A percentile compares a stretch with the other conserved stretches of the same genome.
Evolutionary conservation across 768 basidiomycete genomes (phyloP).

Genomic region (Imleria badia): DNA sequence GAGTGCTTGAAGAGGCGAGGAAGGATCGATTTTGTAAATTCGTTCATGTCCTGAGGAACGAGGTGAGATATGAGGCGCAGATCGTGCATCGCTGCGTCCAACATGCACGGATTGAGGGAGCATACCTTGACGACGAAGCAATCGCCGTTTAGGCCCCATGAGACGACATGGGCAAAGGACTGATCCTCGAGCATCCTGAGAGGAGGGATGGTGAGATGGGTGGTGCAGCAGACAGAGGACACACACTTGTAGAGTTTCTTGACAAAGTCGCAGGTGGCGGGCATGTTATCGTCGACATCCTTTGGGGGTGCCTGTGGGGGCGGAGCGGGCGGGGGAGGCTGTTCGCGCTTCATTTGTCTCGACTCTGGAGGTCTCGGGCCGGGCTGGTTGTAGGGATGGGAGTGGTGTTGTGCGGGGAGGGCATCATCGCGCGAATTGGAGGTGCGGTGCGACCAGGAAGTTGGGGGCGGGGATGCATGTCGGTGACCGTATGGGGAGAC

Average conservation of each 20-base stretch:
- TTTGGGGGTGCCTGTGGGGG: constrained; percentile 25
- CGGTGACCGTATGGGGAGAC: constrained; percentile 25
- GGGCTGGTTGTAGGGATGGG: constrained; percentile 25
- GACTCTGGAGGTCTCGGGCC: constrained; percentile 19
- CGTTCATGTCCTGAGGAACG: constrained; percentile 77
- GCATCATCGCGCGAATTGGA: constrained; percentile 45
- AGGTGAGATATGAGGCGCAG: constrained; percentile 8
- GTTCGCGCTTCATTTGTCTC: constrained; percentile 32
- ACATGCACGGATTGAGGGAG: background rate
- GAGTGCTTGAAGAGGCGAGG: constrained; percentile 95
- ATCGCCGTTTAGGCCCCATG: constrained; percentile 82
- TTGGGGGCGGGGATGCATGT: constrained; percentile 29
- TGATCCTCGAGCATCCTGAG: constrained; percentile 86
- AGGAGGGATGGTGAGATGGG: constrained; percentile 4
- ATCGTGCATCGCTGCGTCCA: background rate
- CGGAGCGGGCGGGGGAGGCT: constrained; percentile 22
- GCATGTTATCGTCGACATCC: constrained; percentile 70
- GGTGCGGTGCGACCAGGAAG: constrained; percentile 35
- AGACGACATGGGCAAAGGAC: constrained; percentile 68
- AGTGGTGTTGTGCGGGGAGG: constrained; percentile 26
- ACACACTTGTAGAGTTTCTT: constrained; percentile 90
- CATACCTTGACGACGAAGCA: constrained; percentile 83
- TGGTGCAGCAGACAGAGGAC: background rate
- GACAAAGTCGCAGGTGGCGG: constrained; percentile 90
- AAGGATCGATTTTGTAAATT: constrained; percentile 88